Conservation (phyloP, 139 green algal genomes). For the Chlorella vulgaris region DNA sequence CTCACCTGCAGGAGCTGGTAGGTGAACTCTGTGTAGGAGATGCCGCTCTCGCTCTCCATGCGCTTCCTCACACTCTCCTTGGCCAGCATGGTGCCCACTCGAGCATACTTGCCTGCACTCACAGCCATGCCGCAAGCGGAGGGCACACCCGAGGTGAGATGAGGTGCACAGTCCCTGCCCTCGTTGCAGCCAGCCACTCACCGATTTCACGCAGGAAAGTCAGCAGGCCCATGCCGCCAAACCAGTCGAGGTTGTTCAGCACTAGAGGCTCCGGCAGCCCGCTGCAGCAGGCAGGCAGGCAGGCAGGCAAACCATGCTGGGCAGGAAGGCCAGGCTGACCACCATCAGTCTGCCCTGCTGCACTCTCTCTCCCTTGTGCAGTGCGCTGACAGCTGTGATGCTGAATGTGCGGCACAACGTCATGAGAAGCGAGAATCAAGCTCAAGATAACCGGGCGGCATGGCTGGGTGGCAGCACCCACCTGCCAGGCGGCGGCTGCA, state of each 20-base stretch:
- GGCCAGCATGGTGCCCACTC: slow-evolving; percentile 94
- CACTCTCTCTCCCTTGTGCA: too few relatives aligned
- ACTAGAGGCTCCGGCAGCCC: slow-evolving; percentile 47
- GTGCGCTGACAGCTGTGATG: too few relatives aligned
- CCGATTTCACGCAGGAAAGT: slow-evolving; percentile 91
- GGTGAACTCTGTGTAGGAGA: slow-evolving; percentile 96
- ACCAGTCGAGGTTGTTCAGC: slow-evolving; percentile 95
- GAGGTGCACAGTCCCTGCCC: too few relatives aligned
- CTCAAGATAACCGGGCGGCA: neutral
- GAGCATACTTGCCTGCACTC: slow-evolving; percentile 84
- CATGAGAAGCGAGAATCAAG: neutral
- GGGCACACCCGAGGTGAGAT: neutral
- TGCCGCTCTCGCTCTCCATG: slow-evolving; percentile 85
- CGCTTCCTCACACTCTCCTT: slow-evolving; percentile 94
- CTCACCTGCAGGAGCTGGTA: slow-evolving; percentile 95
- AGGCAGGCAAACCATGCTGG: neutral
- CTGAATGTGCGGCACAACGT: neutral
- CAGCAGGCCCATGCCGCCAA: slow-evolving; percentile 85
- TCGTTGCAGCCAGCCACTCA: too few relatives aligned
- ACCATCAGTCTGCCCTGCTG: too few relatives aligned
- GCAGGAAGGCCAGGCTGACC: too few relatives aligned
- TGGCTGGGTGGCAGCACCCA: neutral
- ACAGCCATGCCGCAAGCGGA: neutral
- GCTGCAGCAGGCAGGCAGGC: neutral
- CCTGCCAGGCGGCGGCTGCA: slow-evolving; percentile 35